A percentile compares a stretch with the other conserved stretches of the same genome.
phyloP scores from a whole-genome alignment of 805 yeast species.

The Yamadazyma kitorensis region DNA sequence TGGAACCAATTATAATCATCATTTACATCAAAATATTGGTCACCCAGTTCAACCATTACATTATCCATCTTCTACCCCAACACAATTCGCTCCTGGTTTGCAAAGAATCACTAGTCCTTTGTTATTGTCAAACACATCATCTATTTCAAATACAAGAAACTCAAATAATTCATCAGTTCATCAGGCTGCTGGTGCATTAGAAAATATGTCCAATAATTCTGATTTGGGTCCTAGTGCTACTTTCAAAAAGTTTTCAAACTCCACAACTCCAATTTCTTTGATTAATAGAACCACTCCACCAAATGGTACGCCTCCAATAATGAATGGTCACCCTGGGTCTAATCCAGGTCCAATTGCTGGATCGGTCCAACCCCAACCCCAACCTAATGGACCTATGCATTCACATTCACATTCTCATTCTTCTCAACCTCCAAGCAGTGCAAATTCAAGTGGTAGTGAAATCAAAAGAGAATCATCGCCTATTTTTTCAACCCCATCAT shows the following conservation, averaged over 20 bases:
- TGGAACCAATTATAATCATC: constrained; percentile 15
- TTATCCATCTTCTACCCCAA: constrained; percentile 67
- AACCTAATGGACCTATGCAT: constrained; percentile 1
- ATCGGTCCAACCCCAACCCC: neutral
- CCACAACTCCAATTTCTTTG: constrained; percentile 25
- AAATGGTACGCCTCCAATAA: too few species aligned
- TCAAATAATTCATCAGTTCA: constrained; percentile 7
- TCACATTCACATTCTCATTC: constrained; percentile 3
- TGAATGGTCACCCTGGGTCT: too few species aligned
- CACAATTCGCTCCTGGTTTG: constrained; percentile 65
- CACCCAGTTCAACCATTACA: constrained; percentile 53
- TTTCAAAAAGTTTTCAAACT: constrained; percentile 25
- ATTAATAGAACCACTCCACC: constrained; percentile 26
- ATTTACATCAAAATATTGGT: constrained; percentile 14
- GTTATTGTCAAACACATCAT: constrained; percentile 50
- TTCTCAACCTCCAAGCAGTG: neutral
- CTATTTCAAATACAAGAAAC: constrained; percentile 38
- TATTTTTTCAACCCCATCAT: constrained; percentile 34
- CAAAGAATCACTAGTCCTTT: constrained; percentile 65
- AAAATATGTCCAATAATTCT: constrained; percentile 33
- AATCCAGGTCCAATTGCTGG: neutral
- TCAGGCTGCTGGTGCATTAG: constrained; percentile 45
- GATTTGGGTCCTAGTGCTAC: constrained; percentile 45
- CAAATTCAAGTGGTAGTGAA: constrained; percentile 1
- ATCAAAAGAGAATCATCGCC: constrained; percentile 16